Conservation (phyloP, 257 asterid species). For the Solanum acaule region DNA sequence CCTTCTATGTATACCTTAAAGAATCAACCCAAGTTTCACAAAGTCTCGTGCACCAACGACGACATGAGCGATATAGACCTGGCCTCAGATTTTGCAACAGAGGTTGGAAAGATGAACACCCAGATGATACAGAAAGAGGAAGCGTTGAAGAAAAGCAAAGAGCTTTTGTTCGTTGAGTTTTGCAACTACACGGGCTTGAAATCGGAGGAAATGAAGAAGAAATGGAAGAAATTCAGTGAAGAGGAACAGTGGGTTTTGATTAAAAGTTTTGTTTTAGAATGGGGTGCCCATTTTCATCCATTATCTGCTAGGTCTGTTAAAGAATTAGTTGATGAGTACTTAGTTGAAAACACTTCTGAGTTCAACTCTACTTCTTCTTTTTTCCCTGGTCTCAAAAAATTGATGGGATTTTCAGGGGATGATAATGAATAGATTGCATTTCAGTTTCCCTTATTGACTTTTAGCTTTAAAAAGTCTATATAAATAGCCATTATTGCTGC, state of each 20-base stretch:
- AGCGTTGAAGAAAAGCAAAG: constrained; percentile 58
- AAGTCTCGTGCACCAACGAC: constrained; percentile 34
- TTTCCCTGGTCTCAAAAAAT: constrained; percentile 31
- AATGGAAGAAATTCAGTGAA: constrained; percentile 50
- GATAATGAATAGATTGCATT: not conserved
- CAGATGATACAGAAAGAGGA: constrained; percentile 28
- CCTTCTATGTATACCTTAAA: not conserved
- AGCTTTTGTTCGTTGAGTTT: constrained; percentile 53
- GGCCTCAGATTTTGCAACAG: constrained; percentile 33
- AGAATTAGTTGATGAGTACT: constrained; percentile 53
- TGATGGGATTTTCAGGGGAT: constrained; percentile 34
- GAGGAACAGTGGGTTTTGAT: constrained; percentile 45
- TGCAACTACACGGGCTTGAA: constrained; percentile 39
- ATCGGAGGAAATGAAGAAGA: constrained; percentile 44
- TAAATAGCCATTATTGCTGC: not conserved
- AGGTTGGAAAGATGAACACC: constrained; percentile 31
- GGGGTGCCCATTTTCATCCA: constrained; percentile 72
- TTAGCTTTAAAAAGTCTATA: not conserved
- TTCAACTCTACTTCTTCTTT: constrained; percentile 8
- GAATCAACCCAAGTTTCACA: constrained; percentile 9
- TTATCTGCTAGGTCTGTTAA: constrained; percentile 58
- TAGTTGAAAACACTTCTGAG: constrained; percentile 6
- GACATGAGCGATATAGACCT: constrained; percentile 30
- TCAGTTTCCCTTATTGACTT: not conserved
- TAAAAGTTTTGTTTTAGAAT: constrained; percentile 49